Evolutionary conservation across 768 basidiomycete species (phyloP), one percentile per base, ranked within the genome.

Genomic region (Lentinula sp.): DNA sequence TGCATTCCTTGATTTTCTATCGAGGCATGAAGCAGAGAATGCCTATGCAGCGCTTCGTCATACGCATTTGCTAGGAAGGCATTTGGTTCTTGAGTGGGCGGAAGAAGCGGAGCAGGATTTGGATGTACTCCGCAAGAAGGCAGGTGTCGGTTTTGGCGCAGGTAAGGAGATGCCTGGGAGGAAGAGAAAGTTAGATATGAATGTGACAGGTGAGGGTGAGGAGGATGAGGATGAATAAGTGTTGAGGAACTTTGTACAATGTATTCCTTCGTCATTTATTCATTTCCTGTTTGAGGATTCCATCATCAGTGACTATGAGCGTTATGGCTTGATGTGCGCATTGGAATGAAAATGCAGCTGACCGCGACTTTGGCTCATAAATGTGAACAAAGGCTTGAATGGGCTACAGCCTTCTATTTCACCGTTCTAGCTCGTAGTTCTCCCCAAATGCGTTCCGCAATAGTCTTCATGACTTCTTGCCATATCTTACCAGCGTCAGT

Each of bases 51-150:
- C 93, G 10, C 82, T 99, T 23, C 84, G 86, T 65, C 95, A 98
- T 73, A 97, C 95, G 0, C 97, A 98, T 79, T 86, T 98, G 66
- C 85, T 99, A 21, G 96, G 97, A 8, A 77, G 97, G 39, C 97
- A 99, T 80, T 75, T 99, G 48, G 94, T 98, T 3, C 76, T 99
- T 46, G 88, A 98, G 71, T 97, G 95, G 95, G 94, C 95, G 1
- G 83, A 89, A 66, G 90, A 91, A 60, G 88, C 78, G 2, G 90
- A 90, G 64, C 84, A 86, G 68, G 90, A 95, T 69, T 68, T 95
- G 57, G 90, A 91, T 34, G 79, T 70, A 59, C 70, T 97, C 52
- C 78, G 95, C 62, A 83, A 83, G 74, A 95, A 93, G 75, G 88
- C 86, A 1, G 89, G 88, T 1, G 85, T 90, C 62, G 89, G 89